phyloP scores from a whole-genome alignment of 768 basidiomycete genomes.

The Termitomyces sp. region DNA sequence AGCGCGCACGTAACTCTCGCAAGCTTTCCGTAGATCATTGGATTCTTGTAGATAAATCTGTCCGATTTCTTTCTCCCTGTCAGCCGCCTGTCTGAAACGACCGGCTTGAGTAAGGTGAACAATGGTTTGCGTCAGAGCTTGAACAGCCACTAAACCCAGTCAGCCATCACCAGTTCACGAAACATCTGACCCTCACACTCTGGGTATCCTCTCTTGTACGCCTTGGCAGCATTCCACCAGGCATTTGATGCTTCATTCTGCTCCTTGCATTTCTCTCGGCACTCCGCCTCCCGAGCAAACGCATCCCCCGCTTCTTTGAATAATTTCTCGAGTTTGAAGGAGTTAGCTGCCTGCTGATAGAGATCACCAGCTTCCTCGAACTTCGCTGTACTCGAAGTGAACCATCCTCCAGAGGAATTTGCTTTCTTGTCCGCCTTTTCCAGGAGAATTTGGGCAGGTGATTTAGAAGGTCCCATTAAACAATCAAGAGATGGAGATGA shows the following conservation, averaged over 20 bases:
- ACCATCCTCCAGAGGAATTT: slow-evolving; percentile 81
- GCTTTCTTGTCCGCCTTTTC: slow-evolving; percentile 95
- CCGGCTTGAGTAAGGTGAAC: slow-evolving; percentile 78
- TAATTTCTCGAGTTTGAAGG: slow-evolving; percentile 87
- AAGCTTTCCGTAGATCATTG: slow-evolving; percentile 78
- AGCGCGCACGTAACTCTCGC: slow-evolving; percentile 88
- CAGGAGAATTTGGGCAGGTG: slow-evolving; percentile 68
- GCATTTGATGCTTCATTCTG: slow-evolving; percentile 94
- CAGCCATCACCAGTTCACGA: not conserved
- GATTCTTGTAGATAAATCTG: slow-evolving; percentile 87
- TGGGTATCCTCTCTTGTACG: slow-evolving; percentile 86
- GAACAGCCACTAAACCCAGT: slow-evolving; percentile 71
- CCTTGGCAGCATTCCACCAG: slow-evolving; percentile 98
- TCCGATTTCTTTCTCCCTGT: slow-evolving; percentile 96
- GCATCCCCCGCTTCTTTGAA: slow-evolving; percentile 93
- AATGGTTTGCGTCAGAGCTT: slow-evolving; percentile 83
- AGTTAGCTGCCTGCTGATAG: slow-evolving; percentile 91
- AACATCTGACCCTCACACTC: slow-evolving; percentile 55
- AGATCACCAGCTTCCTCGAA: slow-evolving; percentile 96
- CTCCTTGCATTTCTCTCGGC: slow-evolving; percentile 85
- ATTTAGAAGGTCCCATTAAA: slow-evolving; percentile 64
- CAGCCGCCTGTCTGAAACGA: slow-evolving; percentile 95
- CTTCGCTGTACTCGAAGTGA: slow-evolving; percentile 78
- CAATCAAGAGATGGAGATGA: slow-evolving; percentile 14
- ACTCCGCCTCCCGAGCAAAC: slow-evolving; percentile 92